phyloP scores from a whole-genome alignment of 345 rosid species.

The Eucalyptus regnans region DNA sequence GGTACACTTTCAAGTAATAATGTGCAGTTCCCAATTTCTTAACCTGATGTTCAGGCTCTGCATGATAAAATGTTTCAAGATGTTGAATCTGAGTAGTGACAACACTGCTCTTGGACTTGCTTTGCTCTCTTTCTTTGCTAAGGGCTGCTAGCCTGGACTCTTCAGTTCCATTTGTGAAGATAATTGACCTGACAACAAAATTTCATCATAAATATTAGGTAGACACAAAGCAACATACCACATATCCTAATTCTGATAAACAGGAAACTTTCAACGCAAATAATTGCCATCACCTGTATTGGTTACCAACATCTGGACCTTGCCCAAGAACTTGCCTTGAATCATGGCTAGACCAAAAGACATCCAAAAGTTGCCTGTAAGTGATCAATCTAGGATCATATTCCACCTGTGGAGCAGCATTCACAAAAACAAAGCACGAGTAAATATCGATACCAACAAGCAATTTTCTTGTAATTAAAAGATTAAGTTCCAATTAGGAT shows the following conservation, averaged over 20 bases:
- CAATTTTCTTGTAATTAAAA: background rate
- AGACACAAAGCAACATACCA: background rate
- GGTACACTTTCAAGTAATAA: background rate
- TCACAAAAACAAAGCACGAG: background rate
- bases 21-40: background rate
- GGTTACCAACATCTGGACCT: conserved; percentile 95
- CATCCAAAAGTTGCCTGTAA: conserved; percentile 70
- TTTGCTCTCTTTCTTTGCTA: conserved; percentile 84
- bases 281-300: conserved; percentile 51
- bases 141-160: conserved; percentile 60
- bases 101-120: conserved; percentile 50
- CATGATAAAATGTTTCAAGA: conserved; percentile 54
- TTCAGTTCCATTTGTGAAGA: conserved; percentile 78
- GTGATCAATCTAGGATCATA: conserved; percentile 59
- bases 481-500: background rate
- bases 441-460: background rate
- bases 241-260: background rate
- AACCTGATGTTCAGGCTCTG: conserved; percentile 97
- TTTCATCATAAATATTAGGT: background rate
- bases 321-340: conserved; percentile 88
- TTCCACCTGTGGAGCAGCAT: conserved; percentile 44
- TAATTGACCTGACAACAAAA: conserved; percentile 43
- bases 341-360: conserved; percentile 92
- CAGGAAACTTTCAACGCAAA: background rate
- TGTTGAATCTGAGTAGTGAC: conserved; percentile 84